These are phyloP conservation scores for Pestalotiopsis sp. DNA, from an alignment of 2,329 filamentous ascomycete genomes.

Conservation along the genomic window DNA sequence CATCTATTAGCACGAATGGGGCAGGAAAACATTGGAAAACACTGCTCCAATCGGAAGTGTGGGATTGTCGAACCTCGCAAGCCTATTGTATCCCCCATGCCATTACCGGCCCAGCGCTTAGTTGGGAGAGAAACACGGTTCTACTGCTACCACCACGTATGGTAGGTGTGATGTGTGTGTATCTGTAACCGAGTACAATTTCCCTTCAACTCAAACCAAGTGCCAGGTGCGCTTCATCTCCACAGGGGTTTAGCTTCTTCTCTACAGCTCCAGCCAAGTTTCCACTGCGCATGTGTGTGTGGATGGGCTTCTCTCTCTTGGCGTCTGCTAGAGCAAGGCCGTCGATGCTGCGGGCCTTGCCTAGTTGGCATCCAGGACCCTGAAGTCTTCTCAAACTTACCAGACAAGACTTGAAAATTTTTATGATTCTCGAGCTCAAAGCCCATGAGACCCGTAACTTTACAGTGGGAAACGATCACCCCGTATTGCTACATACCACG, in stretches of 20 bases:
- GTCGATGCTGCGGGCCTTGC: background rate
- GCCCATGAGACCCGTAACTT: background rate
- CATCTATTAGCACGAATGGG: constrained; percentile 1
- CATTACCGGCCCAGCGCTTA: background rate
- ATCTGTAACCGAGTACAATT: background rate
- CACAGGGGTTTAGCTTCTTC: background rate
- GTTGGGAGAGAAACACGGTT: background rate
- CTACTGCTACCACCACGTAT: too few relatives aligned
- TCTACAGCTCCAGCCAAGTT: background rate
- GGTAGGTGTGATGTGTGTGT: too few relatives aligned
- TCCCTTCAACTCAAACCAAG: background rate
- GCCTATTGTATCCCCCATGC: background rate
- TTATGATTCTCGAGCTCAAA: background rate
- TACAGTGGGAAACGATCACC: background rate
- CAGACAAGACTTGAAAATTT: background rate
- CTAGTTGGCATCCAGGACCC: background rate
- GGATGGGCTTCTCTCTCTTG: background rate
- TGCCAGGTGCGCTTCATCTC: background rate
- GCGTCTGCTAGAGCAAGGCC: background rate
- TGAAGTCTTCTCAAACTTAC: constrained; percentile 1
- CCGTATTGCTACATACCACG: background rate
- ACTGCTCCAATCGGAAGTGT: constrained; percentile 3
- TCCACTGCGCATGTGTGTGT: background rate
- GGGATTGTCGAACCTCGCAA: background rate
- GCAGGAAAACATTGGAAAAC: constrained; percentile 1